Percentiles rank a stretch among this genome's conserved stretches.
Conservation (phyloP, 345 rosid genomes). For the Aquilaria yunnanensis region DNA sequence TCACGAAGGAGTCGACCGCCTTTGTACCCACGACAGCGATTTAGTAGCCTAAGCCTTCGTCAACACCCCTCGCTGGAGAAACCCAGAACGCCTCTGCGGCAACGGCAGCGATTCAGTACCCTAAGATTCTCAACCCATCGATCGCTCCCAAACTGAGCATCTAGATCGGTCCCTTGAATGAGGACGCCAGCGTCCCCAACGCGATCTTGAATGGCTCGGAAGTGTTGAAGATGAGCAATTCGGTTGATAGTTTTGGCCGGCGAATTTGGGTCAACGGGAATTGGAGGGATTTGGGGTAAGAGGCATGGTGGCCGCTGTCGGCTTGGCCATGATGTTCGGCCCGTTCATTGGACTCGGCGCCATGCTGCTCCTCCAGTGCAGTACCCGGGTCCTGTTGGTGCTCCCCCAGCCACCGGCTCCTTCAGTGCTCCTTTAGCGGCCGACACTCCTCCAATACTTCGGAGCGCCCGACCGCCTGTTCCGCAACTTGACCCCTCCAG, state of each 20-base stretch:
- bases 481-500: no score
- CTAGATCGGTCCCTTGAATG: slow-evolving; percentile 59
- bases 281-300: slow-evolving; percentile 21
- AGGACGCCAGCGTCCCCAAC: slow-evolving; percentile 40
- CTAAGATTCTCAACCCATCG: slow-evolving; percentile 39
- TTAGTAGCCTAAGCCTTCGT: no score
- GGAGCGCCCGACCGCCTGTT: no score
- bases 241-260: slow-evolving; percentile 67
- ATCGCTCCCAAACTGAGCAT: slow-evolving; percentile 61
- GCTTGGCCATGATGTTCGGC: slow-evolving; percentile 89
- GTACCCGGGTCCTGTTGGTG: no score
- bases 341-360: slow-evolving; percentile 81
- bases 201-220: slow-evolving; percentile 74
- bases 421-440: no score
- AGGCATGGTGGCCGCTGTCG: slow-evolving; percentile 57
- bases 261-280: slow-evolving; percentile 60
- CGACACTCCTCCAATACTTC: no score
- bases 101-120: slow-evolving; percentile 42
- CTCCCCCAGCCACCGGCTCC: no score
- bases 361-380: slow-evolving; percentile 20
- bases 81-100: slow-evolving; percentile 24
- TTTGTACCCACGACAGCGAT: no score
- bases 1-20: no score
- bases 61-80: no score
- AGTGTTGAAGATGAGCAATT: slow-evolving; percentile 68